Evolutionary conservation across 2,329 filamentous ascomycete species (phyloP).

Genomic region (Leptosphaerulina australis): DNA sequence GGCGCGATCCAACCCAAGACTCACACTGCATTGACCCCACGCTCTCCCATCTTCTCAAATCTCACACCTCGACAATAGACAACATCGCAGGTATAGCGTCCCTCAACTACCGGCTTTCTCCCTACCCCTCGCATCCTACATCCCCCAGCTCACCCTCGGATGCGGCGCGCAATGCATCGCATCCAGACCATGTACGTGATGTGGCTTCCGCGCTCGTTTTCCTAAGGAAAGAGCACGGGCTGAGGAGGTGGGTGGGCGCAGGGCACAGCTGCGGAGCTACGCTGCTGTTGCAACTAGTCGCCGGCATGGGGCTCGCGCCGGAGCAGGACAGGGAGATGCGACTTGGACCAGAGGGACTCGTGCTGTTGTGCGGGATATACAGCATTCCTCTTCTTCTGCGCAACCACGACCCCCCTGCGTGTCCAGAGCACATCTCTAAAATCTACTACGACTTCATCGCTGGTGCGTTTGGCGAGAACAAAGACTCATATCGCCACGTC

Average conservation of each 20-base stretch:
- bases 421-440: slow-evolving; percentile 42
- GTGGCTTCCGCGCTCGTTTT: slow-evolving; percentile 59
- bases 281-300: slow-evolving; percentile 63
- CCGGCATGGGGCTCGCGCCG: slow-evolving; percentile 24
- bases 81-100: slow-evolving; percentile 67
- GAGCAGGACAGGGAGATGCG: background rate
- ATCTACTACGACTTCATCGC: slow-evolving; percentile 65
- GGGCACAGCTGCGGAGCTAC: slow-evolving; percentile 70
- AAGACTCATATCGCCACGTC: slow-evolving; percentile 37
- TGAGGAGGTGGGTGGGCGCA: slow-evolving; percentile 60
- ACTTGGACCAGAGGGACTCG: slow-evolving; percentile 51
- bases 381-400: slow-evolving; percentile 62
- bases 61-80: slow-evolving; percentile 12
- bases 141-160: slow-evolving; percentile 57
- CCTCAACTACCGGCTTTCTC: slow-evolving; percentile 68
- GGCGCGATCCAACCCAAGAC: slow-evolving; percentile 55
- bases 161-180: slow-evolving; percentile 55
- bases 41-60: slow-evolving; percentile 44
- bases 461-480: slow-evolving; percentile 63
- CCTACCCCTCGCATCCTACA: slow-evolving; percentile 52
- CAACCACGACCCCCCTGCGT: slow-evolving; percentile 49
- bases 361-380: slow-evolving; percentile 71
- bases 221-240: slow-evolving; percentile 56
- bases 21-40: slow-evolving; percentile 46
- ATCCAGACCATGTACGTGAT: slow-evolving; percentile 68